Conservation (phyloP, 768 basidiomycete genomes). For the Termitomyces sp. region DNA sequence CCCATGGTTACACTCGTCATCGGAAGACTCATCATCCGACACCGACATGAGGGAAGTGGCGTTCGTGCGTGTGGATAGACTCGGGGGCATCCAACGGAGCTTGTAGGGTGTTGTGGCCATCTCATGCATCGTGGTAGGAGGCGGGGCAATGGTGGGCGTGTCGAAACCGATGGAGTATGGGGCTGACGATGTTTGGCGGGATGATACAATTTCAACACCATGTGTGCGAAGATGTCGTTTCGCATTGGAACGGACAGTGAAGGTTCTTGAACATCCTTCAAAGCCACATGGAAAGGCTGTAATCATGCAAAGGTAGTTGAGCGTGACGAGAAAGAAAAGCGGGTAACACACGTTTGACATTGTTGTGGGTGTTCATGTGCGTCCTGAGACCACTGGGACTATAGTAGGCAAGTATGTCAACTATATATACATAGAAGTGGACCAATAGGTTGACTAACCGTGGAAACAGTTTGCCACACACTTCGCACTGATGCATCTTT, state of each 20-base stretch:
- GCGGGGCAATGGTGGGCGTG: constrained; percentile 27
- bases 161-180: constrained; percentile 34
- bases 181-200: constrained; percentile 1
- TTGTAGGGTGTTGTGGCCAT: constrained; percentile 18
- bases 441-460: constrained; percentile 23
- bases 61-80: constrained; percentile 24
- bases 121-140: constrained; percentile 10
- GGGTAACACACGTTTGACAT: constrained; percentile 40
- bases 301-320: not conserved
- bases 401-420: not conserved
- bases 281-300: constrained; percentile 51
- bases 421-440: not conserved
- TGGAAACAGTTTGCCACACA: constrained; percentile 48
- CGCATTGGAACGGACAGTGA: constrained; percentile 77
- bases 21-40: constrained; percentile 20
- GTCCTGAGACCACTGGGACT: constrained; percentile 52
- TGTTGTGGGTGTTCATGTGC: constrained; percentile 55
- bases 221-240: constrained; percentile 77
- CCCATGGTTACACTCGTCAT: constrained; percentile 12
- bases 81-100: constrained; percentile 38
- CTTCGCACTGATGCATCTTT: constrained; percentile 49
- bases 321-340: not conserved
- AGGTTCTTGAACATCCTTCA: constrained; percentile 56
- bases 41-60: constrained; percentile 17
- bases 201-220: constrained; percentile 33